Conservation (phyloP, 73 alveolate genomes). For the Stentor coeruleus region DNA sequence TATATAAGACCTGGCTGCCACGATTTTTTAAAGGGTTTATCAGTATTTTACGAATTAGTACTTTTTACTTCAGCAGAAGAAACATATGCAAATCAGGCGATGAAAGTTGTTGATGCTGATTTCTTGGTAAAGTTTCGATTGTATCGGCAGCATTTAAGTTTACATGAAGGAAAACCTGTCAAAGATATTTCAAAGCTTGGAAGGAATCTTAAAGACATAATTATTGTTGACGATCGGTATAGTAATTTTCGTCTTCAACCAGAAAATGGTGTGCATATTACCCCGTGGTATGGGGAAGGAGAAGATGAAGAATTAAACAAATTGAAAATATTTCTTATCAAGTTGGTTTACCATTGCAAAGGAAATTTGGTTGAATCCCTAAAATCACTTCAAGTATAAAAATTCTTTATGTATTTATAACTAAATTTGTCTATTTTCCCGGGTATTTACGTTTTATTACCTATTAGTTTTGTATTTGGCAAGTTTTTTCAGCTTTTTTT, state of each 20-base stretch:
- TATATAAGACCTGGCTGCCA: constrained; percentile 69
- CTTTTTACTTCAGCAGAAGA: constrained; percentile 67
- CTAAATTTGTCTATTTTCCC: too few species aligned
- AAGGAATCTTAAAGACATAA: neutral
- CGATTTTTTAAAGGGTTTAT: constrained; percentile 54
- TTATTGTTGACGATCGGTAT: neutral
- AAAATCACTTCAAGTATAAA: too few species aligned
- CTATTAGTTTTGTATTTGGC: too few species aligned
- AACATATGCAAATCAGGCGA: constrained; percentile 66
- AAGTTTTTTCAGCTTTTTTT: too few species aligned
- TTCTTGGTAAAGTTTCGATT: constrained; percentile 16
- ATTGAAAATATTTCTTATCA: too few species aligned
- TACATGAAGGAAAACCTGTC: neutral
- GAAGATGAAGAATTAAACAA: neutral
- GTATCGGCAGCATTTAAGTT: neutral
- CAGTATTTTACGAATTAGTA: constrained; percentile 60
- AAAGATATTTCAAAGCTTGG: neutral
- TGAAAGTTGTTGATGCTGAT: constrained; percentile 67
- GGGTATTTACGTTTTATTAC: too few species aligned
- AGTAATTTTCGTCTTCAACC: neutral
- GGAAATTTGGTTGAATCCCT: too few species aligned
- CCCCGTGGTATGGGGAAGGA: neutral
- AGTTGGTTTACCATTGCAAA: too few species aligned
- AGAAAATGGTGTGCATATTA: neutral
- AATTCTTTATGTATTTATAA: too few species aligned